Evolutionary conservation across 768 basidiomycete genomes (phyloP).

Genomic region (Boletus rubropictus): DNA sequence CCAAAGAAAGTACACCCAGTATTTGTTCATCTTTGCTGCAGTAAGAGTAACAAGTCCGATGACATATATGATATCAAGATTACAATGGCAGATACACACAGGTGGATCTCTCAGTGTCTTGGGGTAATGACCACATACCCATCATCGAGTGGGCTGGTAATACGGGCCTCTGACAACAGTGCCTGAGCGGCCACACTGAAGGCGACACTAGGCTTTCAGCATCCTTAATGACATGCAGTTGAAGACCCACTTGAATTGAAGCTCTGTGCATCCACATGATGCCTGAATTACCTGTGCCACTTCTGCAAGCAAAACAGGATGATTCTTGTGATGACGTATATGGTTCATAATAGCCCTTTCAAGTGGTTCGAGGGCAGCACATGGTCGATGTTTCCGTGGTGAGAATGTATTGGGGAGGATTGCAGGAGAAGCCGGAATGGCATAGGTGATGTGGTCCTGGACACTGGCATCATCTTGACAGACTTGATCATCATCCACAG

Average conservation of each 20-base stretch:
- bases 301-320: constrained; percentile 9
- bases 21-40: background rate
- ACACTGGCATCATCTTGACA: background rate
- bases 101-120: constrained; percentile 10
- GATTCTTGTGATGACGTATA: constrained; percentile 3
- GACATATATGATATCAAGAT: background rate
- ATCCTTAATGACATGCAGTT: background rate
- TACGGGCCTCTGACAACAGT: constrained; percentile 25
- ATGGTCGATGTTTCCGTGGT: constrained; percentile 19
- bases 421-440: background rate
- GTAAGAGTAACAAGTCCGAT: background rate
- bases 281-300: constrained; percentile 11
- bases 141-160: constrained; percentile 30
- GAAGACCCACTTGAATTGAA: constrained; percentile 19
- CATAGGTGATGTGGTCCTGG: background rate
- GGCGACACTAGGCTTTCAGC: background rate
- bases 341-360: constrained; percentile 18
- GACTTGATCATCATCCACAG: background rate
- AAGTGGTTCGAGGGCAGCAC: constrained; percentile 15
- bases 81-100: background rate
- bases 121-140: constrained; percentile 27
- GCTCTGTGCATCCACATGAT: constrained; percentile 12
- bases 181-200: constrained; percentile 18
- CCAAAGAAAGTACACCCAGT: background rate
- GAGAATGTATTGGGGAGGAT: constrained; percentile 16